A percentile compares a stretch with the other conserved stretches of the same genome.
phyloP scores from a whole-genome alignment of 176 grass and related monocot genomes.

The Secale cereale region DNA sequence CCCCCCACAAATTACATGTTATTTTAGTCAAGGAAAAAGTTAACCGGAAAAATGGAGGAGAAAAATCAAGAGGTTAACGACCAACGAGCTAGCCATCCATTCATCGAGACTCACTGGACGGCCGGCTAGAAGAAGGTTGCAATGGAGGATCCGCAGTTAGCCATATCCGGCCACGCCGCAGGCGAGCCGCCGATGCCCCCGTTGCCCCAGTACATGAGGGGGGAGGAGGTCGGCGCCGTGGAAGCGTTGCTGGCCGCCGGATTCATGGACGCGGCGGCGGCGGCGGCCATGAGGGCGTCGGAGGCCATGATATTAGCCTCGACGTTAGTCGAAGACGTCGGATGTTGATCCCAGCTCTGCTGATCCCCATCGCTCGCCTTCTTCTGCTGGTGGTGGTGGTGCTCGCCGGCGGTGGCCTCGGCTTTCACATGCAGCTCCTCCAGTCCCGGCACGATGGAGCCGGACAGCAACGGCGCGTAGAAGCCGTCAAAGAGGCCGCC shows the following conservation, averaged over 20 bases:
- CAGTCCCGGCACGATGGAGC: constrained; percentile 51
- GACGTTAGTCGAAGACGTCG: constrained; percentile 38
- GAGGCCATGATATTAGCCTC: constrained; percentile 52
- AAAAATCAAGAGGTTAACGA: constrained; percentile 41
- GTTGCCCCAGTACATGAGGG: constrained; percentile 55
- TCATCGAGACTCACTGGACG: not conserved
- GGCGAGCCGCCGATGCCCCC: constrained; percentile 38
- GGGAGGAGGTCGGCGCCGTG: not conserved
- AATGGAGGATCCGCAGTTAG: constrained; percentile 76
- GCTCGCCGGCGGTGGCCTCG: constrained; percentile 24
- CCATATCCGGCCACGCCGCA: constrained; percentile 40
- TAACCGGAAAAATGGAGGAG: constrained; percentile 34
- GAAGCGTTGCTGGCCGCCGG: constrained; percentile 10
- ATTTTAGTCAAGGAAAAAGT: constrained; percentile 53
- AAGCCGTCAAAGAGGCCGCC: constrained; percentile 29
- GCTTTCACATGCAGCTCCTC: constrained; percentile 61
- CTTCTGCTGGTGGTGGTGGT: constrained; percentile 29
- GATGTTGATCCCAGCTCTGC: constrained; percentile 41
- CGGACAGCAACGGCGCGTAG: constrained; percentile 44
- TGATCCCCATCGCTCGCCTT: not conserved
- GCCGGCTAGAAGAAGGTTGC: constrained; percentile 67
- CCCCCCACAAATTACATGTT: constrained; percentile 55
- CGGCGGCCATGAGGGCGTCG: constrained; percentile 57
- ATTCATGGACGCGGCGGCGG: constrained; percentile 45
- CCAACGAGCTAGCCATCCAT: not conserved